These are phyloP conservation scores for Hypoxylon subgilvum DNA, from an alignment of 495 filamentous ascomycete species.

Conservation along the genomic window DNA sequence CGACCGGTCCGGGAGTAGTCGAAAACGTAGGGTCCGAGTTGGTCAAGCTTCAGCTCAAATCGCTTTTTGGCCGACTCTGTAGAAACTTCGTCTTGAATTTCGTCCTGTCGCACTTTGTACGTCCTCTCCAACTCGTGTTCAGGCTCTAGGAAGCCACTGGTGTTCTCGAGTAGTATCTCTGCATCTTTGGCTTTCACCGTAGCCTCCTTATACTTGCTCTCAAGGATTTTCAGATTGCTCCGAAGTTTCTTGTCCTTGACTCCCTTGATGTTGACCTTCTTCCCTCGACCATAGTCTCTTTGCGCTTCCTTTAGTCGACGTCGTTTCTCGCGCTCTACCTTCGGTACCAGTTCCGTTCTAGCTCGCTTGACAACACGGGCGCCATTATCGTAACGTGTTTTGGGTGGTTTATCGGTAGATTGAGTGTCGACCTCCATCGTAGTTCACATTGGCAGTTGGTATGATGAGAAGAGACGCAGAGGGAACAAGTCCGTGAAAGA, in stretches of 20 bases:
- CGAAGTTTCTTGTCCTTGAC: conserved; percentile 88
- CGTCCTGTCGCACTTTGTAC: conserved; percentile 87
- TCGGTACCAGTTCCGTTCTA: conserved; percentile 52
- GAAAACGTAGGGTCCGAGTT: conserved; percentile 81
- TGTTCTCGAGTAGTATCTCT: conserved; percentile 89
- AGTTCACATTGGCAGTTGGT: background rate
- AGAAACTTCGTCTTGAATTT: conserved; percentile 75
- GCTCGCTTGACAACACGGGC: conserved; percentile 51
- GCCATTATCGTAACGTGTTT: conserved; percentile 47
- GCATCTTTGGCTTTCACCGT: conserved; percentile 85
- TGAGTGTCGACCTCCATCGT: conserved; percentile 24
- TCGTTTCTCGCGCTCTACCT: conserved; percentile 50
- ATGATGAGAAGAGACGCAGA: background rate
- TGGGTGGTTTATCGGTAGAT: background rate
- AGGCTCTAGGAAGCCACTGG: conserved; percentile 84
- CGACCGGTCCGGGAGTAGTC: conserved; percentile 91
- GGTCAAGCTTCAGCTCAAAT: conserved; percentile 84
- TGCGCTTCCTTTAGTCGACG: conserved; percentile 67
- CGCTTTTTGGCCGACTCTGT: conserved; percentile 87
- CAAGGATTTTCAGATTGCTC: conserved; percentile 75
- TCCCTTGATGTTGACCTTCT: conserved; percentile 62
- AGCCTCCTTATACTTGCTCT: conserved; percentile 81
- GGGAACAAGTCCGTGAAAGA: background rate
- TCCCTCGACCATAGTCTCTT: conserved; percentile 82
- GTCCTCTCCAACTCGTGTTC: conserved; percentile 88